Conservation (phyloP, 495 filamentous ascomycete species). For the Lophiostoma macrostomum region DNA sequence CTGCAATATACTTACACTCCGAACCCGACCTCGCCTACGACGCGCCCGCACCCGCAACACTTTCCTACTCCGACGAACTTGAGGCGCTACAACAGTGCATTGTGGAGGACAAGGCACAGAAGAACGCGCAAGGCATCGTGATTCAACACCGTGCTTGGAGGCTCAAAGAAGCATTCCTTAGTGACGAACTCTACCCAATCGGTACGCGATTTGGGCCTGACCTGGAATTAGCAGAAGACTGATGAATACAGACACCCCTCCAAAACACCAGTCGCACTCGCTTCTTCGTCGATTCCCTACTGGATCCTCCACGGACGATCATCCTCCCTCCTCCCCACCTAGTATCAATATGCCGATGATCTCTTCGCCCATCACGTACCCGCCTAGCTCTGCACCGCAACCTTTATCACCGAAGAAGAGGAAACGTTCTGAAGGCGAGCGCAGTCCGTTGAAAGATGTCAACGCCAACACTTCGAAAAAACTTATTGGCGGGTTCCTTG, state of each 20-base stretch:
- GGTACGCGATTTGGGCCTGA: constrained; percentile 23
- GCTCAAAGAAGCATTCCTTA: constrained; percentile 58
- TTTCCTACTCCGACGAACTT: constrained; percentile 58
- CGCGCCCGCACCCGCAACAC: constrained; percentile 19
- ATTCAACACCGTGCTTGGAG: constrained; percentile 64
- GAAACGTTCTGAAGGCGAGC: constrained; percentile 20
- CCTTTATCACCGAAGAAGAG: constrained; percentile 36
- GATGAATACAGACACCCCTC: constrained; percentile 24
- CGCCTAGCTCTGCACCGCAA: constrained; percentile 53
- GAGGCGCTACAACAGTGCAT: constrained; percentile 54
- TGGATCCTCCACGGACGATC: constrained; percentile 10
- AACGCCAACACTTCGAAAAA: constrained; percentile 16
- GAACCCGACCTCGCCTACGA: constrained; percentile 35
- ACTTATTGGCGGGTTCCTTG: constrained; percentile 27
- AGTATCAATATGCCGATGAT: constrained; percentile 58
- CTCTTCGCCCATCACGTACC: constrained; percentile 61
- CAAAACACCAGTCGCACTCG: constrained; percentile 1
- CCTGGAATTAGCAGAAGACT: neutral
- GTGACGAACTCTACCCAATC: constrained; percentile 56
- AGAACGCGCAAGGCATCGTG: constrained; percentile 52
- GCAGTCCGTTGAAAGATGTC: constrained; percentile 34
- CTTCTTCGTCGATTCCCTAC: neutral
- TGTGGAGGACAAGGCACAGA: constrained; percentile 49
- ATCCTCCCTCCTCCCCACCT: constrained; percentile 38
- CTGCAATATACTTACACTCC: constrained; percentile 52